A percentile compares a stretch with the other conserved stretches of the same genome.
phyloP scores from a whole-genome alignment of 1,284 basidiomycete genomes.

The Moesziomyces globuligerus region DNA sequence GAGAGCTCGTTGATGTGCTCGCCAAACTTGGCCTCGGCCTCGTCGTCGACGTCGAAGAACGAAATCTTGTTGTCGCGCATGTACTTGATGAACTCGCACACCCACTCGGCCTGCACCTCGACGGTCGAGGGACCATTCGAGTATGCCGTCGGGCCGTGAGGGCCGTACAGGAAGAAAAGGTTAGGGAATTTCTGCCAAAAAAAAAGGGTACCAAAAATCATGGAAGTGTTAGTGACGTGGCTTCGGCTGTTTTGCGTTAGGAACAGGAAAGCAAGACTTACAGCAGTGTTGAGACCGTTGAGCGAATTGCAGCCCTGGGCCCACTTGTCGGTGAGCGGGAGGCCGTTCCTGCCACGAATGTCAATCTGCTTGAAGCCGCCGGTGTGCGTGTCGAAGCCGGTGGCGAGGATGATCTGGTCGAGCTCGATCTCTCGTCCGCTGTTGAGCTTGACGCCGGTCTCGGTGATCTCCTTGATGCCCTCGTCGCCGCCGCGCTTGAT shows the following conservation, averaged over 20 bases:
- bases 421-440: slow-evolving; percentile 67
- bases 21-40: slow-evolving; percentile 45
- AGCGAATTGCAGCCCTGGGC: slow-evolving; percentile 47
- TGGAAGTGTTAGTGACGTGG: too few relatives aligned
- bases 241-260: neutral
- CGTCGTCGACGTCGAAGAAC: slow-evolving; percentile 37
- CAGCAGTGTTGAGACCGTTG: slow-evolving; percentile 48
- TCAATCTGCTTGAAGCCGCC: slow-evolving; percentile 58
- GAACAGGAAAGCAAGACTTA: slow-evolving; percentile 10
- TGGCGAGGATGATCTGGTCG: slow-evolving; percentile 64
- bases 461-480: slow-evolving; percentile 69
- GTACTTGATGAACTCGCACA: slow-evolving; percentile 41
- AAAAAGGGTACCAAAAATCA: neutral
- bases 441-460: slow-evolving; percentile 71
- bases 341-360: slow-evolving; percentile 46
- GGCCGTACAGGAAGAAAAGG: slow-evolving; percentile 56
- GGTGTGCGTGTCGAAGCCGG: slow-evolving; percentile 64
- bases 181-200: slow-evolving; percentile 47
- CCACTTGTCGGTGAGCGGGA: slow-evolving; percentile 51
- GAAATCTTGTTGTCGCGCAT: slow-evolving; percentile 48
- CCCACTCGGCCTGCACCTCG: slow-evolving; percentile 50
- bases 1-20: slow-evolving; percentile 51
- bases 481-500: slow-evolving; percentile 57
- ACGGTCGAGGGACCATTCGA: slow-evolving; percentile 49
- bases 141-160: slow-evolving; percentile 50